Base-by-base conservation (phyloP, 306 rosid species). In the Lathyrus aphaca region DNA sequence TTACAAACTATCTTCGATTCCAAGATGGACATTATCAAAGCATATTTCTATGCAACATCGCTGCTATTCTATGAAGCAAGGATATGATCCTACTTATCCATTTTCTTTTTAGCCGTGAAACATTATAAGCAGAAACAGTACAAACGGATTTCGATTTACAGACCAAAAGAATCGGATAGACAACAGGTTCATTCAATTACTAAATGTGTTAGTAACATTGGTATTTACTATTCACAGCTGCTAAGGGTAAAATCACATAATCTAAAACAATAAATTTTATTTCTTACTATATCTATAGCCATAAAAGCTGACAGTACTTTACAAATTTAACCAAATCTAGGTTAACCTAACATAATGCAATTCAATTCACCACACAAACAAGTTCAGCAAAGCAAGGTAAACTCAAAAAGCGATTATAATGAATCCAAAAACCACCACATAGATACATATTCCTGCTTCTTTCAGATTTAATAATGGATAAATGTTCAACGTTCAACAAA, bases 381-480 rank as follows among this genome's bases (percentile, higher is more conserved):
- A 35, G 39, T 35, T 46, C 53, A 74, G 69, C 72, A 60, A 29
- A 49, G 48, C n/a, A n/a, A 46, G 50, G 72, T 23, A 59, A 39
- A 54, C 57, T 71, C 38, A 16, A 5, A 27, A 27, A 23, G 10
- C 37, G 17, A 37, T 37, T 32, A 21, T 3, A 71, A 71, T 16
- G 15, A 56, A 64, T 21, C 40, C 42, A 30, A 60, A n/a, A 67
- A 68, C 21, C 11, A 69, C 3, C 30, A 54, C 35, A 49, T 1
- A 38, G 60, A 57, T 13, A 39, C n/a, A 66, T 25, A 21, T 32
- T 35, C 39, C 9, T 44, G 18, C 73, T 8, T 45, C 25, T 72
- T 59, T 68, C 62, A 35, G 39, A 35, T 35, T 35, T 1, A 35
- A 35, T 6, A 35, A 35, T 6, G 8, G 6, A 32, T 6, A 32